Evolutionary conservation across 176 grass and related monocot species (phyloP), one percentile per base, ranked within the genome.

Genomic region (Juncus effusus): DNA sequence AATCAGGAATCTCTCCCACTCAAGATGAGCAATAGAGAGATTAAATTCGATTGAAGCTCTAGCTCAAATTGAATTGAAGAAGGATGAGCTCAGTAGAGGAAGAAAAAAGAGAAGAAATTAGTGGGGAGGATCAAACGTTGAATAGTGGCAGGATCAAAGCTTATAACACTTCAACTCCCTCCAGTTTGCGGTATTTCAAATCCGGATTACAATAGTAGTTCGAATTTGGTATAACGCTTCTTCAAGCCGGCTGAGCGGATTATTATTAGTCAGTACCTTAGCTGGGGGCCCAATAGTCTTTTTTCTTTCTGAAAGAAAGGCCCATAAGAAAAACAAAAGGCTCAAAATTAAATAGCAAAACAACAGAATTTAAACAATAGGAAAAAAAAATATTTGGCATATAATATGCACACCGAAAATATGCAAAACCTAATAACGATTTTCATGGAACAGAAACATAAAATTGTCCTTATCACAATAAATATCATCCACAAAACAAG

Each of bases 41-140:
- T 9, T 47, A 5, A 47, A 47, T 47, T 9, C 9, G 2, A 47
- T 47, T 47, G 44, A 28, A 28, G 19, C 19, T 28, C 19, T 14
- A 68, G 19, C 50, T 69, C 49, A 69, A 69, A 37, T 9, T 69
- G 36, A 70, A 56, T 54, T 40, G 66, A 55, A 9, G 56, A 69
- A 61, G 35, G 11, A 61, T 37, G 39, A 63, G 54, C 54, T 16
- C 11, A 42, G 61, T 6, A 1, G 15, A 61, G 59, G 2, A 68
- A 36, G 36, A 50, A 49, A 10, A 11, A 14, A 16, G 19, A 2
- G 63, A 47, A 44, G 15, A 49, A 14, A 65, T 12, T 67, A 60
- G 69, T 72, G 69, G 69, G 40, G 69, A 53, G 42, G 52, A 72
- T 72, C 54, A 72, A 72, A 59, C 42, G 6, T 41, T 6, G 16